Evolutionary conservation across 768 basidiomycete genomes (phyloP).

Genomic region (Suillus decipiens): DNA sequence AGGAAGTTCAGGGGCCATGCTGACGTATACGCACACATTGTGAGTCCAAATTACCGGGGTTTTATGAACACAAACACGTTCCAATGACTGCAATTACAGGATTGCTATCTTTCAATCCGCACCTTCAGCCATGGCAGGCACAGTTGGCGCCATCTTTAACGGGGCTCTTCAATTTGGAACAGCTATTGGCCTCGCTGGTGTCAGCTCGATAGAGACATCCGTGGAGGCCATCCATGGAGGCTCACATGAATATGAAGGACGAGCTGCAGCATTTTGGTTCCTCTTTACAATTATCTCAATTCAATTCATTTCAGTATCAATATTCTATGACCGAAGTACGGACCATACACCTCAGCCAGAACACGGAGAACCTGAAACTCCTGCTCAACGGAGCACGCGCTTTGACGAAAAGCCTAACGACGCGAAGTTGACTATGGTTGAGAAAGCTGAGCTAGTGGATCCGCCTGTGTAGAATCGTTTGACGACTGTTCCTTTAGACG

Average conservation of each 20-base stretch:
- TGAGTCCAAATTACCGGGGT: conserved; percentile 35
- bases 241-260: conserved; percentile 36
- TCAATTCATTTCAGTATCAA: too few species aligned
- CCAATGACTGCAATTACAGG: conserved; percentile 25
- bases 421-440: not conserved
- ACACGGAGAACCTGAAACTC: not conserved
- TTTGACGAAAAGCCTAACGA: not conserved
- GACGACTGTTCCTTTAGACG: not conserved
- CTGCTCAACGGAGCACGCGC: not conserved
- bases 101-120: conserved; percentile 52
- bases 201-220: conserved; percentile 49
- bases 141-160: conserved; percentile 59
- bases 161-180: conserved; percentile 28
- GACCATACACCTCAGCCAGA: conserved; percentile 11
- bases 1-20: conserved; percentile 46
- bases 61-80: not conserved
- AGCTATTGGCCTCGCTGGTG: conserved; percentile 47
- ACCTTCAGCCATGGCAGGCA: conserved; percentile 51
- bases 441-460: not conserved
- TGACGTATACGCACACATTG: conserved; percentile 51
- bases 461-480: not conserved
- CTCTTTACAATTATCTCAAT: too few species aligned
- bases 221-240: conserved; percentile 39
- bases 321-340: conserved; percentile 26
- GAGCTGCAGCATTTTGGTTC: conserved; percentile 44